phyloP scores from a whole-genome alignment of 495 filamentous ascomycete genomes.

The Aeminium ludgeri region DNA sequence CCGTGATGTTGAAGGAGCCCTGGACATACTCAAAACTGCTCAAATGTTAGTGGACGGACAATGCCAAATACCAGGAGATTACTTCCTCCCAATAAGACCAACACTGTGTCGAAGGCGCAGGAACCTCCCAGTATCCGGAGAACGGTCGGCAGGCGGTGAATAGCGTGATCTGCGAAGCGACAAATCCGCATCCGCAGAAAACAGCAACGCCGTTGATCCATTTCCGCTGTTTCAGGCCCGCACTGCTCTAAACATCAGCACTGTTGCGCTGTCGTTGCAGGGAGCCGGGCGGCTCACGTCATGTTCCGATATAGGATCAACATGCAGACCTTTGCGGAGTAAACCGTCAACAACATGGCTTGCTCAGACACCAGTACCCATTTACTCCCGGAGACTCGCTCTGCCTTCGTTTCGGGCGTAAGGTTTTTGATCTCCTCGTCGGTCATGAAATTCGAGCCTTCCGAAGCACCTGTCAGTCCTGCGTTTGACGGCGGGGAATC shows the following conservation, averaged over 20 bases:
- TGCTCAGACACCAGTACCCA: not conserved
- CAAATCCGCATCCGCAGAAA: conserved; percentile 7
- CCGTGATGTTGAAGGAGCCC: conserved; percentile 34
- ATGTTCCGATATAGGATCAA: not conserved
- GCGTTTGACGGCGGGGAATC: not conserved
- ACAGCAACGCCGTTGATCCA: conserved; percentile 6
- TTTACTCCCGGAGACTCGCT: not conserved
- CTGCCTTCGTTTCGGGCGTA: not conserved
- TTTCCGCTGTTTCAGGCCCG: conserved; percentile 7
- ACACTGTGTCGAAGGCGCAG: conserved; percentile 26
- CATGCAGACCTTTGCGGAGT: not conserved
- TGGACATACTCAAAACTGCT: conserved; percentile 36
- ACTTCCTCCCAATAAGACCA: conserved; percentile 26
- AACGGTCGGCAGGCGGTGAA: not conserved
- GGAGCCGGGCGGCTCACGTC: not conserved
- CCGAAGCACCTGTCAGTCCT: not conserved
- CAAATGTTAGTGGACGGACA: too few relatives aligned
- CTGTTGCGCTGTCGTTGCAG: not conserved
- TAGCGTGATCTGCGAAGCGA: conserved; percentile 17
- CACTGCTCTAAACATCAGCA: not conserved
- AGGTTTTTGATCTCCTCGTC: not conserved
- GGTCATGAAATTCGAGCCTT: not conserved
- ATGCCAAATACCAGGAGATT: too few relatives aligned
- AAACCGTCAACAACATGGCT: not conserved
- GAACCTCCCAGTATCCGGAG: conserved; percentile 6